Evolutionary conservation across 352 stramenopile species (phyloP).

Genomic region (Globisporangium acanthophoron): DNA sequence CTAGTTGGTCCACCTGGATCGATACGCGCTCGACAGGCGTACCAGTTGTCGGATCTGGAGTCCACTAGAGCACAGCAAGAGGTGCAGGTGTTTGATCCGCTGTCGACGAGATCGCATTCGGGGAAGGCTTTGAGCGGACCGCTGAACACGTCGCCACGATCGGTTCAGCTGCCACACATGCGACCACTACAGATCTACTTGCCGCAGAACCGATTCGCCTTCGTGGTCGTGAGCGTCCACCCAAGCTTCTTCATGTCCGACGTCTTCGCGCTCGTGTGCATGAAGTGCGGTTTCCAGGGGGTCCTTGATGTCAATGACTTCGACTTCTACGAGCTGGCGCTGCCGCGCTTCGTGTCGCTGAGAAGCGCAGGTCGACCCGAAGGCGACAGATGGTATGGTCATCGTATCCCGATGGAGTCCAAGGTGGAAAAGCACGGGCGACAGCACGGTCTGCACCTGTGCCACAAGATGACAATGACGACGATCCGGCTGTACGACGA

Average conservation of each 20-base stretch:
- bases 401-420: constrained; percentile 56
- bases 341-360: constrained; percentile 84
- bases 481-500: constrained; percentile 87
- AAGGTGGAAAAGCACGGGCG: constrained; percentile 56
- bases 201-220: constrained; percentile 81
- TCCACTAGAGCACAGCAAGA: constrained; percentile 53
- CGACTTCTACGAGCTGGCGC: constrained; percentile 75
- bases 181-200: constrained; percentile 76
- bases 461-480: constrained; percentile 83
- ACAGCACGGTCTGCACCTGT: constrained; percentile 73
- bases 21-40: constrained; percentile 45
- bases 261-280: constrained; percentile 72
- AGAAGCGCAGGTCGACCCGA: constrained; percentile 78
- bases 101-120: constrained; percentile 52
- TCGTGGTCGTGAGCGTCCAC: constrained; percentile 64
- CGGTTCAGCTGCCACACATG: constrained; percentile 29
- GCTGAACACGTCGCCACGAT: constrained; percentile 33
- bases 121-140: constrained; percentile 22
- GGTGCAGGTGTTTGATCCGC: constrained; percentile 48
- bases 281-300: constrained; percentile 67
- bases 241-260: constrained; percentile 52
- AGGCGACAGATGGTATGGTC: constrained; percentile 79
- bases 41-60: constrained; percentile 39
- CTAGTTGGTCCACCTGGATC: constrained; percentile 23
- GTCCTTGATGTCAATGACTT: constrained; percentile 77